Conservation (phyloP, 768 basidiomycete species). For the Russula sp. region DNA sequence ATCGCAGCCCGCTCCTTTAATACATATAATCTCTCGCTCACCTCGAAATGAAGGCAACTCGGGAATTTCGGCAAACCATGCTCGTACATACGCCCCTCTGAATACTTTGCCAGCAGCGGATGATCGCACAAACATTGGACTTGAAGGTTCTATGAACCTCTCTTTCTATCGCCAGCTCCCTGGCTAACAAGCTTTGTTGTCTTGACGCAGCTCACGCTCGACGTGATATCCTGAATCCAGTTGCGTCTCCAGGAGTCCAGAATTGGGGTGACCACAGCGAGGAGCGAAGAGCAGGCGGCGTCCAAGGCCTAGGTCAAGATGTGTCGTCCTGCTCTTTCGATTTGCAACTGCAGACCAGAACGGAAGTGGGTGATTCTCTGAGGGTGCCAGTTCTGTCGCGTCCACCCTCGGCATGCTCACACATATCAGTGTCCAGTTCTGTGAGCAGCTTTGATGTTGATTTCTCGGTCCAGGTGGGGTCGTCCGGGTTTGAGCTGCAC, state of each 20-base stretch:
- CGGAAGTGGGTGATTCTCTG: not conserved
- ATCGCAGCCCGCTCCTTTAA: no score
- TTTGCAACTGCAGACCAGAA: not conserved
- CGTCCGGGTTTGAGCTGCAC: not conserved
- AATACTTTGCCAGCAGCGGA: not conserved
- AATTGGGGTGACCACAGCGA: not conserved
- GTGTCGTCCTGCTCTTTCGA: not conserved
- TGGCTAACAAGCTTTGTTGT: not conserved
- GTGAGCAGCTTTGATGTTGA: not conserved
- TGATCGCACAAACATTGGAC: not conserved
- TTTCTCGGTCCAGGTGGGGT: not conserved
- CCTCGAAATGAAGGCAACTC: not conserved
- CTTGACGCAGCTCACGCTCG: not conserved
- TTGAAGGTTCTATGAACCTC: not conserved
- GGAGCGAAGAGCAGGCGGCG: not conserved
- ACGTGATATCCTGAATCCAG: not conserved
- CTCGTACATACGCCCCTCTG: not conserved
- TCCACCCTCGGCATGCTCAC: conserved; percentile 6
- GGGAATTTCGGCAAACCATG: not conserved
- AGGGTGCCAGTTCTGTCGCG: not conserved
- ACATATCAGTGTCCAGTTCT: conserved; percentile 4
- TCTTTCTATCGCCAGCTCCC: not conserved
- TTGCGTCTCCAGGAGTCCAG: not conserved
- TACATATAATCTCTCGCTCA: no score
- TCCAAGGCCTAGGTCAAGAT: not conserved